Evolutionary conservation across 2,329 filamentous ascomycete species (phyloP), one percentile per base, ranked within the genome.

Genomic region (Berkeleyomyces rouxiae): DNA sequence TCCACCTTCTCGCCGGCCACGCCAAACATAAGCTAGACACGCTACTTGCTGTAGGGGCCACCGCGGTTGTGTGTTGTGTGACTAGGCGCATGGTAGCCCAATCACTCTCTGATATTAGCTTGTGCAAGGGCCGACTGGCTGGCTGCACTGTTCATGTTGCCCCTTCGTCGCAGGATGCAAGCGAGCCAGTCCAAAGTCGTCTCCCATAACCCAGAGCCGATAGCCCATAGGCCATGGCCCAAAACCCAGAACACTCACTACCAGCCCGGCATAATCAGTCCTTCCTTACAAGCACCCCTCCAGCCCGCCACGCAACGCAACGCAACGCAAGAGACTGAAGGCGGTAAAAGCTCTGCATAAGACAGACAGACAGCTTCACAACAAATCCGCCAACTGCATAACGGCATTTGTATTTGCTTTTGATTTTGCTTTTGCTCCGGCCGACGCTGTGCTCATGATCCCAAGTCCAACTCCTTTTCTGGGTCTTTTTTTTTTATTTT

Each of bases 331-430:
- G 51, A 55, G 51, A 37, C 51, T 37, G 9, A 55, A 55, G 51
- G 51, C 51, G 51, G 51, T 55, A 55, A 55, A 55, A 55, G 33
- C 51, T 55, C 51, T 55, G 51, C 51, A 55, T 39, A 55, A 55
- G 51, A 55, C 51, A 55, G 33, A 31, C 39, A 55, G 51, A 55
- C 51, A 55, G 33, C 51, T 55, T 31, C 51, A 55, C 33, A 55
- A 39, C 11, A 39, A 23, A 49, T 23, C 7, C n/a, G 10, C 11
- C 33, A 39, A 55, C 51, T 39, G 51, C 51, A 55, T 36, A 39
- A 10, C 33, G 51, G 36, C 51, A 23, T 23, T 23, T 1, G 23
- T 2, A 23, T 23, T 23, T 23, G 23, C 1, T 23, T n/a, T 39
- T 23, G 23, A 23, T 23, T n/a, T 39, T 39, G 13, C 13, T 55